Evolutionary conservation across 2,329 filamentous ascomycete species (phyloP), one percentile per base, ranked within the genome.

Genomic region (Pseudogymnoascus sp.): DNA sequence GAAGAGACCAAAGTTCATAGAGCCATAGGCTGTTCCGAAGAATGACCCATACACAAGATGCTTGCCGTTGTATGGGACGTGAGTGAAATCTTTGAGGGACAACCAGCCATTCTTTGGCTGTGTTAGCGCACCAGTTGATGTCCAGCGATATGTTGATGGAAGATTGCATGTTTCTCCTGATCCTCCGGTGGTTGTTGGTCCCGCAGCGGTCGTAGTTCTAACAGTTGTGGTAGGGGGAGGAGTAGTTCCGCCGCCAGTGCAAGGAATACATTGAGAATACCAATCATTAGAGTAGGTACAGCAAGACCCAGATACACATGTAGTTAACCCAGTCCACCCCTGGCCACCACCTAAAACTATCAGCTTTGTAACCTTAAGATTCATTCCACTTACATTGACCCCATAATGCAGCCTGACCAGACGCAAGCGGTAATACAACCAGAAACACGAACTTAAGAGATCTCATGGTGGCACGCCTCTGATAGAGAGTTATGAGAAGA

Each of bases 81-180:
- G 69, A 25, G 81, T 85, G 73, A 87, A 87, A 72, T 88, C 85
- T 69, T 88, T 88, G 67, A 88, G 76, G 3, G 82, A 75, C 2
- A 74, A 75, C 81, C 80, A 84, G n/a, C 82, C 82, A 1, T 73
- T 74, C 66, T 79, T 78, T 0, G 84, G 83, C 4, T 74, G 68
- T 1, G 82, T 80, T 6, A 87, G 74, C 2, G 76, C 65, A 1
- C 72, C 76, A 5, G 77, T 79, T 9, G 80, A 82, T 35, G 77
- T 79, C 82, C 83, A 86, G 48, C 72, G 71, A 72, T 84, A 85
- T 8, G 73, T 78, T 0, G 82, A 79, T 0, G 83, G 83, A 39
- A 86, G 79, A 31, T 69, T 65, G 72, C 83, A 86, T 37, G 64
- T 61, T 6, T 58, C 65, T 60, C 61, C 40, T 21, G 61, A 27